Conservation (phyloP, 2,329 filamentous ascomycete species). For the Ophiostoma triangulosporum region DNA sequence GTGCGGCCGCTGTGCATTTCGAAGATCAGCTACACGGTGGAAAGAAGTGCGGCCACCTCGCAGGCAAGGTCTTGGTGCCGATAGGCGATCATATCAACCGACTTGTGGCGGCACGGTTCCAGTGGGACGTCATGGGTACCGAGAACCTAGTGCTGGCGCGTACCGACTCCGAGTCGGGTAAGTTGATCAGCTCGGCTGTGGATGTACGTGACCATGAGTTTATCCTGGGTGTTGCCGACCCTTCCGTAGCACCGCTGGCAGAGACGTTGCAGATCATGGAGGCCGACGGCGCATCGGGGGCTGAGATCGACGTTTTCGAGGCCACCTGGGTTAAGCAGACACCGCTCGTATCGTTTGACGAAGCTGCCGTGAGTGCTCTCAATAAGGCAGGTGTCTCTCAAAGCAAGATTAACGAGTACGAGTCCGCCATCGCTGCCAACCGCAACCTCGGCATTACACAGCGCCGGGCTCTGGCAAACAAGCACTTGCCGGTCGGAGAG, state of each 20-base stretch:
- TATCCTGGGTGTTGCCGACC: slow-evolving; percentile 45
- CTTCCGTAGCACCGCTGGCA: slow-evolving; percentile 29
- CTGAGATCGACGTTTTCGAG: slow-evolving; percentile 78
- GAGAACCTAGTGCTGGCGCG: slow-evolving; percentile 92
- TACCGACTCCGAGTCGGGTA: slow-evolving; percentile 90
- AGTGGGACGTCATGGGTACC: slow-evolving; percentile 95
- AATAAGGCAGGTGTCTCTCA: slow-evolving; percentile 49
- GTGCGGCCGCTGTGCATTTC: slow-evolving; percentile 90
- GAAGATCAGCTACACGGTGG: slow-evolving; percentile 96
- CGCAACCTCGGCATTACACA: slow-evolving; percentile 65
- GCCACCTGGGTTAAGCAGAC: slow-evolving; percentile 78
- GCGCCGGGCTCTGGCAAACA: slow-evolving; percentile 57
- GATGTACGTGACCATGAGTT: slow-evolving; percentile 95
- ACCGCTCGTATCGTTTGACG: slow-evolving; percentile 79
- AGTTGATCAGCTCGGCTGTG: slow-evolving; percentile 76
- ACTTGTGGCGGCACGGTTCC: slow-evolving; percentile 79
- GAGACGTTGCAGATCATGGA: slow-evolving; percentile 91
- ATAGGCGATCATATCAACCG: slow-evolving; percentile 94
- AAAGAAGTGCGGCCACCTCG: slow-evolving; percentile 95
- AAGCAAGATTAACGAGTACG: slow-evolving; percentile 54
- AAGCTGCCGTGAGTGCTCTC: slow-evolving; percentile 70
- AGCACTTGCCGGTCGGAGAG: slow-evolving; percentile 45
- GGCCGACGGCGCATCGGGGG: slow-evolving; percentile 56
- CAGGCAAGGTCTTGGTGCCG: slow-evolving; percentile 90
- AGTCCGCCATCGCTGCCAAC: slow-evolving; percentile 45